Conservation (phyloP, 2,329 filamentous ascomycete genomes). For the Fusarium sp. region DNA sequence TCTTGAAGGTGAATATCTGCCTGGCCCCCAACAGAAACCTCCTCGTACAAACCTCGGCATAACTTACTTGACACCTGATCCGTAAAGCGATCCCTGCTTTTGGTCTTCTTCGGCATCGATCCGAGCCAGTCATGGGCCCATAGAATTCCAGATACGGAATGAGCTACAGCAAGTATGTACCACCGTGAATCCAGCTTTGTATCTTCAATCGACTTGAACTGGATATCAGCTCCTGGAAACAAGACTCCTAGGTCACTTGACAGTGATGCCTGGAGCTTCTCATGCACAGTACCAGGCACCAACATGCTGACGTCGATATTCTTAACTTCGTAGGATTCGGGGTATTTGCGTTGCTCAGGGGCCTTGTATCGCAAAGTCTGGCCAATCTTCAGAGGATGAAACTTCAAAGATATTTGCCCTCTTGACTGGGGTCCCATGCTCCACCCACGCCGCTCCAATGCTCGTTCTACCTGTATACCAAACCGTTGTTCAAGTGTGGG, state of each 20-base stretch:
- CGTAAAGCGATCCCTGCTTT: conserved; percentile 49
- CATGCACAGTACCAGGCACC: conserved; percentile 60
- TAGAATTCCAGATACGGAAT: conserved; percentile 59
- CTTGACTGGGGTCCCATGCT: conserved; percentile 57
- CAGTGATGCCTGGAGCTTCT: conserved; percentile 58
- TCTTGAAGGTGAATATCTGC: conserved; percentile 72
- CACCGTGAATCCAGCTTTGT: conserved; percentile 65
- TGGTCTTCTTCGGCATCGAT: conserved; percentile 58
- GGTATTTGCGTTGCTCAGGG: conserved; percentile 38
- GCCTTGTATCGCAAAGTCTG: conserved; percentile 55
- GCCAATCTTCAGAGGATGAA: conserved; percentile 53
- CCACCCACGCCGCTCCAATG: conserved; percentile 65
- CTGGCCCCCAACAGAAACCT: conserved; percentile 60
- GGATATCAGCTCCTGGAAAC: conserved; percentile 60
- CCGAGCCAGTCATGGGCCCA: conserved; percentile 64
- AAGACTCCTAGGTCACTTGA: conserved; percentile 55
- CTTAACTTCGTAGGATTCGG: conserved; percentile 55
- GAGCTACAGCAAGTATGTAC: conserved; percentile 70
- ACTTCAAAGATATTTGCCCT: conserved; percentile 61
- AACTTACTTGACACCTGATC: conserved; percentile 61
- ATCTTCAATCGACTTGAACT: conserved; percentile 64
- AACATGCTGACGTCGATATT: conserved; percentile 66
- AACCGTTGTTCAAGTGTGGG: conserved; percentile 66
- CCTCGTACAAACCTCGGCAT: conserved; percentile 60
- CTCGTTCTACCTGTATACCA: conserved; percentile 61